Base-by-base conservation (phyloP, 1,284 basidiomycete genomes). In the Cerioporus squamosus region DNA sequence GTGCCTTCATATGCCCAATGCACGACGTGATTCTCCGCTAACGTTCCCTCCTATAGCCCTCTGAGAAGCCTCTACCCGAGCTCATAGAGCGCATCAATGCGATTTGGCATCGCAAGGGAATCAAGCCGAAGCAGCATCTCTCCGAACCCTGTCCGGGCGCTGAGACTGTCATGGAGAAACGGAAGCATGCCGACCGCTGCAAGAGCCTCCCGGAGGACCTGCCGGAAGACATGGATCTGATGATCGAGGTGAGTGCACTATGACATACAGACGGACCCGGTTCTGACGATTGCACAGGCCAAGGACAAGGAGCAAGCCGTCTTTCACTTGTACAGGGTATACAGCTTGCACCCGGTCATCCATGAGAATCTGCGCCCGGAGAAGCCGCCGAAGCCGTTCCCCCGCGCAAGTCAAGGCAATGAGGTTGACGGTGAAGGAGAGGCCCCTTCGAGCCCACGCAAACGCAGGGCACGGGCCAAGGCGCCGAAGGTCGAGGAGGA, bases 261-360 rank as follows among this genome's bases (percentile, higher is more conserved):
- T 38, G 15, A 36, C 5, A 15, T 23, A 8, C 2, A 33, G 24
- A 7, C 15, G 15, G 7, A 29, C 3, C 8, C 6, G n/a, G 7
- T 8, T 4, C 17, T 51, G 9, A 24, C 15, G n/a, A 23, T 45
- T 17, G 36, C 12, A n/a, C 29, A 84, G 79, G 91, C 91, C 8
- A 94, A 95, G 72, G 91, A 93, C 72, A 94, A 95, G 76, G 95
- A 97, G 74, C 95, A 97, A 72, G 94, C 94, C 7, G 94, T 97
- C 7, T 82, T 97, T 54, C 86, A 96, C 63, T 72, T 97, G 40
- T 88, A 93, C 69, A 76, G 94, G 61, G 87, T 93, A 45, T 96
- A 97, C 68, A 77, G 77, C 44, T 73, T 96, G 7, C 77, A 86
- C 51, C 81, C 85, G 12, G 89, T 93, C 26, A 81, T 81, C 20